Percentiles rank a stretch among this genome's conserved stretches.
Conservation (phyloP, 2,329 filamentous ascomycete genomes). For the Myriosclerotinia scirpicola region DNA sequence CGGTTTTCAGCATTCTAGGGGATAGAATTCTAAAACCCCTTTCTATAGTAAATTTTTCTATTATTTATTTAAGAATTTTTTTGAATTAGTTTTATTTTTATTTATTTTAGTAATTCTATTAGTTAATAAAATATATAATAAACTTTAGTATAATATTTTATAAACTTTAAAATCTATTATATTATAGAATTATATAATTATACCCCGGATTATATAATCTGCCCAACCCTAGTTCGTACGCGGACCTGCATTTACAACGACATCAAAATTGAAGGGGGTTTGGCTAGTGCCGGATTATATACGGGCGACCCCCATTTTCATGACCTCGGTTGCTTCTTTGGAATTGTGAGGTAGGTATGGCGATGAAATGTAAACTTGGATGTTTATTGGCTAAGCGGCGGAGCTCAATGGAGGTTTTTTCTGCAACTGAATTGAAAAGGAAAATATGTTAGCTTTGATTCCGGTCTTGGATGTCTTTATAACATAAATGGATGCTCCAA, state of each 20-base stretch:
- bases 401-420: constrained; percentile 62
- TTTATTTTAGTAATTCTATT: no score
- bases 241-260: neutral
- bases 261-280: neutral
- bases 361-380: constrained; percentile 56
- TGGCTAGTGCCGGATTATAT: neutral
- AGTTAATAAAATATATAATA: no score
- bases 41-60: no score
- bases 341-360: constrained; percentile 63
- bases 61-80: no score
- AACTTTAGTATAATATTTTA: no score
- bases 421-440: constrained; percentile 54
- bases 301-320: neutral
- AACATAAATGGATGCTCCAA: neutral
- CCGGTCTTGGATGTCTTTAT: neutral
- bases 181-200: no score
- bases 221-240: no score
- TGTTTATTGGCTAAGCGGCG: constrained; percentile 54
- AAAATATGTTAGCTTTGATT: constrained; percentile 1
- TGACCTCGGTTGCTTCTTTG: constrained; percentile 54
- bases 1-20: no score
- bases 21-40: no score
- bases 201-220: no score
- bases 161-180: no score
- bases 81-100: no score